These are phyloP conservation scores for Erysimum pusillum DNA, from an alignment of 441 rosid genomes.

Conservation along the genomic window DNA sequence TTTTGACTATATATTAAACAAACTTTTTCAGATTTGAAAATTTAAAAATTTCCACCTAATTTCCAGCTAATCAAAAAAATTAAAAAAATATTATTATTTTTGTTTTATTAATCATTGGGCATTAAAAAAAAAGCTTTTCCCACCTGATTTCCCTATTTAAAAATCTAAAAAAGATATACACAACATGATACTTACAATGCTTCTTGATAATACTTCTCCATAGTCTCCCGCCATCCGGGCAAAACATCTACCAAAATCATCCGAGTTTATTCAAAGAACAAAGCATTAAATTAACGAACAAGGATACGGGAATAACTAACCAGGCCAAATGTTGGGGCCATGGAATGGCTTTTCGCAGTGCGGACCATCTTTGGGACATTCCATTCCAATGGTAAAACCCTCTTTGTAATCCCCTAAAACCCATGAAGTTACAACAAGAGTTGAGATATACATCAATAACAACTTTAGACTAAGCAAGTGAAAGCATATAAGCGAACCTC, in stretches of 20 bases:
- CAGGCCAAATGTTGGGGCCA: constrained; percentile 87
- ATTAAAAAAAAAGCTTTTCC: not conserved
- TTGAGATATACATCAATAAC: not conserved
- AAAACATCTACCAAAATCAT: constrained; percentile 56
- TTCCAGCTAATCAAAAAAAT: not conserved
- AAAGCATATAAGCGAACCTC: constrained; percentile 56
- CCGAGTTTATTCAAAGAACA: not conserved
- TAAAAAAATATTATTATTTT: not conserved
- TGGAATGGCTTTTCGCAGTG: constrained; percentile 71
- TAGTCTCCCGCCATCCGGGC: constrained; percentile 83
- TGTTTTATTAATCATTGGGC: not conserved
- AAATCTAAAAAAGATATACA: not conserved
- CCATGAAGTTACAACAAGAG: constrained; percentile 19
- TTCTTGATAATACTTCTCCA: constrained; percentile 77
- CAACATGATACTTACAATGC: constrained; percentile 64
- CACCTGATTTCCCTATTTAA: not conserved
- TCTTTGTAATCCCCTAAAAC: constrained; percentile 86
- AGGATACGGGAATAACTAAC: constrained; percentile 40
- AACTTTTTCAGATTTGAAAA: no score
- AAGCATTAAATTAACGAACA: not conserved
- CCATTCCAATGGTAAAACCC: constrained; percentile 75
- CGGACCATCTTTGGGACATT: constrained; percentile 65
- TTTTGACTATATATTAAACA: no score
- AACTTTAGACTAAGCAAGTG: constrained; percentile 43
- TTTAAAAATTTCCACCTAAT: not conserved